These are phyloP conservation scores for Rhinocladiella similis DNA, from an alignment of 2,329 filamentous ascomycete genomes.

Conservation along the genomic window DNA sequence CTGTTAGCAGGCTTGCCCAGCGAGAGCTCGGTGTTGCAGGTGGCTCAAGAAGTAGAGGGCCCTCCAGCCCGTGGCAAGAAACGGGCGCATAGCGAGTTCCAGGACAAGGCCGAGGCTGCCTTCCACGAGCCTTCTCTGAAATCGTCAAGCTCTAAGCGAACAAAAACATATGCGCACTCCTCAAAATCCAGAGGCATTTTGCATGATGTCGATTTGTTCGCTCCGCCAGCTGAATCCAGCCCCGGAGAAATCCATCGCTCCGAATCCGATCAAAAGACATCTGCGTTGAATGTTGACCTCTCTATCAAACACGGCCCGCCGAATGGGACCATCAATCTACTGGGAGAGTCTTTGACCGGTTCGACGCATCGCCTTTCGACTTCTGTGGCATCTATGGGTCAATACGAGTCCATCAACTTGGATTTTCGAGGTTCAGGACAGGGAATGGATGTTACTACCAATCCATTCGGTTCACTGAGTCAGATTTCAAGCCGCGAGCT, in stretches of 20 bases:
- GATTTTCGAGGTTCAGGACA: constrained; percentile 22
- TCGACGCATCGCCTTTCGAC: constrained; percentile 18
- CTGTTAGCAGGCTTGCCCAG: constrained; percentile 2
- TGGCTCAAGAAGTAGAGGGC: background rate
- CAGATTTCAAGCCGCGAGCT: constrained; percentile 15
- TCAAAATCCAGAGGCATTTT: constrained; percentile 10
- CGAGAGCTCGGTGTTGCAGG: background rate
- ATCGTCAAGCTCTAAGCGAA: constrained; percentile 12
- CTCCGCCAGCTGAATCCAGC: background rate
- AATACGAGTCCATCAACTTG: constrained; percentile 27
- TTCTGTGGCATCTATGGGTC: constrained; percentile 26
- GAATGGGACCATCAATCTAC: constrained; percentile 4
- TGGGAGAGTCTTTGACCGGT: constrained; percentile 7
- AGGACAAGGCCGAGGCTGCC: background rate
- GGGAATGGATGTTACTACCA: constrained; percentile 21
- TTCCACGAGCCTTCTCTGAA: background rate
- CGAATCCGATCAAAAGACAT: background rate
- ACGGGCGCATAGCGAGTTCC: constrained; percentile 16
- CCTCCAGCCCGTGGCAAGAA: constrained; percentile 10
- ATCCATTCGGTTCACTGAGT: constrained; percentile 28
- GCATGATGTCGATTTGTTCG: constrained; percentile 14
- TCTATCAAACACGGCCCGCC: background rate
- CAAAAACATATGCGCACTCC: constrained; percentile 19
- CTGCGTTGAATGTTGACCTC: background rate
- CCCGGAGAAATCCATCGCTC: too few relatives aligned